Conservation (phyloP, 352 stramenopile species). For the Globisporangium heterothallicum region DNA sequence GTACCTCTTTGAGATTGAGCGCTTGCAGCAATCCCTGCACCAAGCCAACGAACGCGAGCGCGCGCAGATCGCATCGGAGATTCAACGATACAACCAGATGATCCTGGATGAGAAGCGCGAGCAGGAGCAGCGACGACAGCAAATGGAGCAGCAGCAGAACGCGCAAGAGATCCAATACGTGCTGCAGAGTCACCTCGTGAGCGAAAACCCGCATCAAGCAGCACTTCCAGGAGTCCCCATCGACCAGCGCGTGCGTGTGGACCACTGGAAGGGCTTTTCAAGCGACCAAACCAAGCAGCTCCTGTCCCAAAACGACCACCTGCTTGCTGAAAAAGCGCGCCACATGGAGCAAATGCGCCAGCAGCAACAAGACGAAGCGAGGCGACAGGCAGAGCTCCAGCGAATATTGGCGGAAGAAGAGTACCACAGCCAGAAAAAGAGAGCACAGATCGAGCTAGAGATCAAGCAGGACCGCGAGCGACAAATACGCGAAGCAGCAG, state of each 20-base stretch:
- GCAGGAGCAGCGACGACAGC: constrained; percentile 23
- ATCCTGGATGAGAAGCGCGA: constrained; percentile 40
- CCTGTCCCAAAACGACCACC: constrained; percentile 52
- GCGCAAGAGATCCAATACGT: constrained; percentile 55
- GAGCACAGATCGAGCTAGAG: constrained; percentile 46
- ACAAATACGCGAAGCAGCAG: constrained; percentile 42
- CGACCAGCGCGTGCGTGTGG: constrained; percentile 59
- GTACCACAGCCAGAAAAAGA: constrained; percentile 39
- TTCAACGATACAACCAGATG: constrained; percentile 53
- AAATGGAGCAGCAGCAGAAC: constrained; percentile 44
- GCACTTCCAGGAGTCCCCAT: constrained; percentile 28
- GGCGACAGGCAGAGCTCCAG: constrained; percentile 32
- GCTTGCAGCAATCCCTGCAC: constrained; percentile 51
- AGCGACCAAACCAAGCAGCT: constrained; percentile 46
- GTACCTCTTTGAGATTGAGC: constrained; percentile 53
- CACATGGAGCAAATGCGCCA: constrained; percentile 29
- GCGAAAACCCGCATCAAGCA: constrained; percentile 60
- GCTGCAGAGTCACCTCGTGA: constrained; percentile 58
- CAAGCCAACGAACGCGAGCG: constrained; percentile 46
- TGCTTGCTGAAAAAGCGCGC: constrained; percentile 45
- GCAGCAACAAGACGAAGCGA: constrained; percentile 30
- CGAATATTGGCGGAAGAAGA: constrained; percentile 47
- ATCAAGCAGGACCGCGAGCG: constrained; percentile 39
- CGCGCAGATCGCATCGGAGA: constrained; percentile 34
- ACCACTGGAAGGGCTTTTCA: constrained; percentile 79